Evolutionary conservation across 257 asterid genomes (phyloP).

Genomic region (Fraxinus anomala): DNA sequence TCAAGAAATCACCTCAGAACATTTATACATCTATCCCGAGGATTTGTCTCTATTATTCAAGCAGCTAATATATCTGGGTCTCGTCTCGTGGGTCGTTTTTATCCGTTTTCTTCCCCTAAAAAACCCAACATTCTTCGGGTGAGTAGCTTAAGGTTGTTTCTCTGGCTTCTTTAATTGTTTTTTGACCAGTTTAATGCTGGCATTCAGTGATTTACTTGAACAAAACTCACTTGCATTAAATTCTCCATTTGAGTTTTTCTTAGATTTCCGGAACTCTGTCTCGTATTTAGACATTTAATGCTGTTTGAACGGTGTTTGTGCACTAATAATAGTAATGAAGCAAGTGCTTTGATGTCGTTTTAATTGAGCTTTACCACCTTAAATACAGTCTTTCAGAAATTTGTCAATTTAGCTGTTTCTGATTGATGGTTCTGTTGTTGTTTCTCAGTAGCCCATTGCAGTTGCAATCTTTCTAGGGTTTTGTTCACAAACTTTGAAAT

Average conservation of each 20-base stretch:
- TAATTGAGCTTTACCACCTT: not conserved
- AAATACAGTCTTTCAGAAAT: not conserved
- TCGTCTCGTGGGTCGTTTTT: constrained; percentile 3
- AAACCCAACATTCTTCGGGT: constrained; percentile 26
- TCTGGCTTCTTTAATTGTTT: constrained; percentile 12
- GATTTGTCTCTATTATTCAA: constrained; percentile 29
- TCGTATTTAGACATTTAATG: constrained; percentile 13
- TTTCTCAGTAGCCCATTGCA: constrained; percentile 9
- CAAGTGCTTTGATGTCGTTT: not conserved
- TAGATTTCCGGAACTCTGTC: not conserved
- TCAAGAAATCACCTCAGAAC: constrained; percentile 9
- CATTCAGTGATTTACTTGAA: not conserved
- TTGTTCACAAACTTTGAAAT: constrained; percentile 18
- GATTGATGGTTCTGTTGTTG: constrained; percentile 10
- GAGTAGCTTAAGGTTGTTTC: constrained; percentile 22
- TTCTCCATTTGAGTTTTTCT: not conserved
- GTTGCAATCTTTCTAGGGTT: constrained; percentile 34
- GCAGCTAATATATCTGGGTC: not conserved
- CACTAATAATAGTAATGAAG: not conserved
- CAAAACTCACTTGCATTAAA: not conserved
- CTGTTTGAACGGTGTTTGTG: not conserved
- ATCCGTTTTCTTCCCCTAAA: constrained; percentile 11
- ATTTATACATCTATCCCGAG: constrained; percentile 2
- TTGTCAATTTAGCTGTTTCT: constrained; percentile 4
- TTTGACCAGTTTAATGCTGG: constrained; percentile 17